Conservation (phyloP, 2,329 filamentous ascomycete species). For the Calonectria leucothoes region DNA sequence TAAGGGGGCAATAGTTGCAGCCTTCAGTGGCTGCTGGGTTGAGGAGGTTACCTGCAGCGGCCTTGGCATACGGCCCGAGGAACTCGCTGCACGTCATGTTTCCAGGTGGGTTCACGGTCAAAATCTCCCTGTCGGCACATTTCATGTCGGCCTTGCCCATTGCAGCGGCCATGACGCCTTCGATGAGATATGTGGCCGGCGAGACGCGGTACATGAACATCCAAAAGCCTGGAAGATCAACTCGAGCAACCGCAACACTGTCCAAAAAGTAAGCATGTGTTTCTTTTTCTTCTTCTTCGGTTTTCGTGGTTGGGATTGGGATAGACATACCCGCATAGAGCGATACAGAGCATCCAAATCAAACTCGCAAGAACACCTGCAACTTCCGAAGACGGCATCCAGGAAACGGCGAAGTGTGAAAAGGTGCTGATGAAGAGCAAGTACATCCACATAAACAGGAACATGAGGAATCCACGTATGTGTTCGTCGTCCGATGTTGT, state of each 20-base stretch:
- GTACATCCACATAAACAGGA: conserved; percentile 71
- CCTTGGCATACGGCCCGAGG: conserved; percentile 56
- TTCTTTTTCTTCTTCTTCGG: not conserved
- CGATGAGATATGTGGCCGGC: conserved; percentile 78
- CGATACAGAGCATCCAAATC: conserved; percentile 68
- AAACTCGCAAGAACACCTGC: conserved; percentile 73
- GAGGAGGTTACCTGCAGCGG: conserved; percentile 57
- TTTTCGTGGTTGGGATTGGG: conserved; percentile 50
- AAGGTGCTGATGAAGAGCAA: conserved; percentile 74
- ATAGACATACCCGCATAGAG: conserved; percentile 62
- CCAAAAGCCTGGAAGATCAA: conserved; percentile 75
- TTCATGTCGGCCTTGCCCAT: conserved; percentile 68
- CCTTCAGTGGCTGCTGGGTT: not conserved
- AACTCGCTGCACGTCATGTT: conserved; percentile 67
- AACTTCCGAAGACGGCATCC: conserved; percentile 62
- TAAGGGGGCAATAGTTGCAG: conserved; percentile 15
- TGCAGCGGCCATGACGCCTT: conserved; percentile 70
- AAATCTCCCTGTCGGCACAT: conserved; percentile 73
- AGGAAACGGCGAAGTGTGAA: conserved; percentile 70
- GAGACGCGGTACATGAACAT: conserved; percentile 78
- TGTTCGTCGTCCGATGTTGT: conserved; percentile 56
- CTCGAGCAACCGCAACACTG: conserved; percentile 69
- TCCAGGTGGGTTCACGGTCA: conserved; percentile 68
- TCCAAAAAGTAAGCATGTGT: not conserved
- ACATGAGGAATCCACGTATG: conserved; percentile 67